Percentiles rank a stretch among this genome's conserved stretches.
Conservation (phyloP, 2,329 filamentous ascomycete genomes). For the Zopfia rhizophila region DNA sequence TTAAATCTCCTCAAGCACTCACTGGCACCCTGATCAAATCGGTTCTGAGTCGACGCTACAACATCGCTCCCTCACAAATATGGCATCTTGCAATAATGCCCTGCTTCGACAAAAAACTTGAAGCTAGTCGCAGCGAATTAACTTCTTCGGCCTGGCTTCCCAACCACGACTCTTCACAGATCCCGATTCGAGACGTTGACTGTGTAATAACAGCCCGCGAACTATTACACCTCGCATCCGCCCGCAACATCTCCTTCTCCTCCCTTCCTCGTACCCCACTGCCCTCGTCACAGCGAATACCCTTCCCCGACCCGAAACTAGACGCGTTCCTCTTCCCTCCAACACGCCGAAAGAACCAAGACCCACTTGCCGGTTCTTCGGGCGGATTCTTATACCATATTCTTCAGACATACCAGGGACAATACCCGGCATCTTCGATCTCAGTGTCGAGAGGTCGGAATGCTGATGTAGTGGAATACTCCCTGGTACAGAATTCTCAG, state of each 20-base stretch:
- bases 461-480: slow-evolving; percentile 88
- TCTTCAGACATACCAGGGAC: slow-evolving; percentile 76
- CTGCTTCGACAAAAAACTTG: slow-evolving; percentile 98
- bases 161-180: slow-evolving; percentile 30
- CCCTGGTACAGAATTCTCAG: slow-evolving; percentile 64
- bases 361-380: slow-evolving; percentile 76
- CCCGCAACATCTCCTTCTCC: slow-evolving; percentile 81
- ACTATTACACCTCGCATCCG: slow-evolving; percentile 86
- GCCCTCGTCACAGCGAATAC: slow-evolving; percentile 55
- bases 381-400: slow-evolving; percentile 91
- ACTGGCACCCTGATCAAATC: slow-evolving; percentile 92
- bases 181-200: slow-evolving; percentile 82
- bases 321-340: slow-evolving; percentile 78
- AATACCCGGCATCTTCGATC: slow-evolving; percentile 77
- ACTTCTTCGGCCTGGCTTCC: slow-evolving; percentile 79
- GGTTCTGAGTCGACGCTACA: slow-evolving; percentile 76
- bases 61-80: slow-evolving; percentile 79
- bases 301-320: slow-evolving; percentile 79
- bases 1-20: slow-evolving; percentile 95
- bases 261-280: slow-evolving; percentile 70
- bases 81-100: slow-evolving; percentile 98
- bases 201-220: slow-evolving; percentile 98
- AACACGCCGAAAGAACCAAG: slow-evolving; percentile 51
- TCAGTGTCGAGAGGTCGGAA: slow-evolving; percentile 82
- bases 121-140: slow-evolving; percentile 92